A percentile compares a stretch with the other conserved stretches of the same genome.
These are phyloP conservation scores for Fusarium napiforme DNA, from an alignment of 2,329 filamentous ascomycete species.

Conservation along the genomic window DNA sequence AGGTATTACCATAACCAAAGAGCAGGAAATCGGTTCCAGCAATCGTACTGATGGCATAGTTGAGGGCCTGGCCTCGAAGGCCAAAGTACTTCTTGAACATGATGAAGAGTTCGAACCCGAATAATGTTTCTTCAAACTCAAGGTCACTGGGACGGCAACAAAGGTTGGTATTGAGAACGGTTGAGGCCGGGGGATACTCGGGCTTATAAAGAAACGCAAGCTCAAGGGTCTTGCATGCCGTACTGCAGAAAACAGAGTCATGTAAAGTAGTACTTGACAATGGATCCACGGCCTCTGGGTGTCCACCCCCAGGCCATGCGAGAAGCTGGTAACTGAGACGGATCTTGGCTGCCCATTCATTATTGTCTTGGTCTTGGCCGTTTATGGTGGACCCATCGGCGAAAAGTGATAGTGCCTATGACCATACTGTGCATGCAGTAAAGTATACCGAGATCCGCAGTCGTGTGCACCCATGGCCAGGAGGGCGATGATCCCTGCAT, in stretches of 20 bases:
- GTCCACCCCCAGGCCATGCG: slow-evolving; percentile 24
- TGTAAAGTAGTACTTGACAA: slow-evolving; percentile 18
- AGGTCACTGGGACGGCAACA: not conserved
- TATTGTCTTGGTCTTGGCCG: slow-evolving; percentile 8
- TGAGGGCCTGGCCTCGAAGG: slow-evolving; percentile 72
- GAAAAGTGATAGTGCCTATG: not conserved
- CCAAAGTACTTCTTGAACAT: slow-evolving; percentile 66
- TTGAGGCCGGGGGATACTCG: slow-evolving; percentile 8
- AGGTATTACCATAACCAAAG: slow-evolving; percentile 62
- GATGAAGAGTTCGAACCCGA: slow-evolving; percentile 8
- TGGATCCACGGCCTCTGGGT: slow-evolving; percentile 27
- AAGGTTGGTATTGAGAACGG: not conserved
- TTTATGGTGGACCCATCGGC: slow-evolving; percentile 11
- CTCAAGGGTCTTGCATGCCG: slow-evolving; percentile 14
- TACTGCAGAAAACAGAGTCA: slow-evolving; percentile 33
- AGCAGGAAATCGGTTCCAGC: slow-evolving; percentile 78
- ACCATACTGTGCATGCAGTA: not conserved
- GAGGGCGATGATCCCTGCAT: slow-evolving; percentile 17
- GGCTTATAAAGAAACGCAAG: slow-evolving; percentile 34
- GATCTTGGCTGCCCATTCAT: slow-evolving; percentile 9
- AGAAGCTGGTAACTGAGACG: slow-evolving; percentile 3
- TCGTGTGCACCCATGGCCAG: not conserved
- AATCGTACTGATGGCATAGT: slow-evolving; percentile 75
- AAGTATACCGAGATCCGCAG: slow-evolving; percentile 13
- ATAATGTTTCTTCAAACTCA: slow-evolving; percentile 4